Percentiles rank a stretch among this genome's conserved stretches.
These are phyloP conservation scores for Jaenimonas drosophilae DNA, from an alignment of 208 protist genomes.

Conservation along the genomic window DNA sequence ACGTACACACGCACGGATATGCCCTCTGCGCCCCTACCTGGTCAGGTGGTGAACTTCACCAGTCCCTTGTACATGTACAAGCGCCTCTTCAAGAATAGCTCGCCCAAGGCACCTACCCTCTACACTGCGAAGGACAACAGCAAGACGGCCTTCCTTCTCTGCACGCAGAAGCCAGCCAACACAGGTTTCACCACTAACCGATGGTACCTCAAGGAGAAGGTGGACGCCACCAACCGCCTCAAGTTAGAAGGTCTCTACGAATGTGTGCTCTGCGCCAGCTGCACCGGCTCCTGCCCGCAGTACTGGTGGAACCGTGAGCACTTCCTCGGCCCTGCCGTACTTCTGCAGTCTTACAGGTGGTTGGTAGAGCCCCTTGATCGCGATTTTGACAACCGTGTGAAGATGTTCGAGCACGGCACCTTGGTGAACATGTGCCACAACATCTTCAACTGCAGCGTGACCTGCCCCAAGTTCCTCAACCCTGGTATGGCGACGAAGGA, in stretches of 20 bases:
- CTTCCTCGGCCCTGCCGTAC: slow-evolving; percentile 83
- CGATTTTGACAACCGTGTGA: slow-evolving; percentile 76
- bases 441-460: slow-evolving; percentile 88
- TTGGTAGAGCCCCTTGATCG: slow-evolving; percentile 84
- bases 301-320: slow-evolving; percentile 91
- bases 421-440: slow-evolving; percentile 89
- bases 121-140: slow-evolving; percentile 86
- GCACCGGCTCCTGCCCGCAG: slow-evolving; percentile 78
- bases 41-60: slow-evolving; percentile 36
- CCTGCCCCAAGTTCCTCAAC: slow-evolving; percentile 89
- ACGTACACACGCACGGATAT: no score
- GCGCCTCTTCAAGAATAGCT: slow-evolving; percentile 62
- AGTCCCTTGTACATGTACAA: slow-evolving; percentile 77
- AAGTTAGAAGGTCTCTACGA: slow-evolving; percentile 85
- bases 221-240: slow-evolving; percentile 68
- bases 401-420: slow-evolving; percentile 78
- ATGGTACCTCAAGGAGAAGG: slow-evolving; percentile 89
- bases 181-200: slow-evolving; percentile 53
- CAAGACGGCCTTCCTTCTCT: slow-evolving; percentile 75
- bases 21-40: slow-evolving; percentile 61
- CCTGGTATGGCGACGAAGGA: slow-evolving; percentile 80
- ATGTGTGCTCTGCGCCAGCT: slow-evolving; percentile 85
- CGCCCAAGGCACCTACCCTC: slow-evolving; percentile 33
- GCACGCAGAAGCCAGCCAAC: slow-evolving; percentile 29
- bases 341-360: slow-evolving; percentile 86